A percentile compares a stretch with the other conserved stretches of the same genome.
Conservation (phyloP, 2,329 filamentous ascomycete genomes). For the Botryosphaeria dothidea region DNA sequence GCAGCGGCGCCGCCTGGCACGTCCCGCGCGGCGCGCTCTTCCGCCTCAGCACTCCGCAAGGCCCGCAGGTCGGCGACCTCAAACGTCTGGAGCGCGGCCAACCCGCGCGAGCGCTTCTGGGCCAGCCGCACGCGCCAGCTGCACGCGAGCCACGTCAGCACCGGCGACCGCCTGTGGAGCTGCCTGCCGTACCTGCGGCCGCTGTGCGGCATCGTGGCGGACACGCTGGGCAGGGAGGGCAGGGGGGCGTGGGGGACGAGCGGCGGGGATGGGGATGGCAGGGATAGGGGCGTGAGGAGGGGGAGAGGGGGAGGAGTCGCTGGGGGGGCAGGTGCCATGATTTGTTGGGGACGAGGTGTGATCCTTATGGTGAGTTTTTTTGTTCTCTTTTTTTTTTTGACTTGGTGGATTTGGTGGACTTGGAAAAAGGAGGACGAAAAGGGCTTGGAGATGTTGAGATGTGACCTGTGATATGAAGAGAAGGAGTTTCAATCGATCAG, state of each 20-base stretch:
- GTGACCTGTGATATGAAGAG: neutral
- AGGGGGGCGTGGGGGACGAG: constrained; percentile 53
- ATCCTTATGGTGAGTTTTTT: constrained; percentile 63
- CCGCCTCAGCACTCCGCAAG: constrained; percentile 72
- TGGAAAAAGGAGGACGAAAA: too few species aligned
- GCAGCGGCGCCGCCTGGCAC: constrained; percentile 72
- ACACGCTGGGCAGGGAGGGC: constrained; percentile 58
- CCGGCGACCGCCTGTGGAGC: constrained; percentile 75
- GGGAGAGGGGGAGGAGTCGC: constrained; percentile 58
- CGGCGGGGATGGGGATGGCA: neutral
- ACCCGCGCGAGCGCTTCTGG: constrained; percentile 82
- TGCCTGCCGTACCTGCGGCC: constrained; percentile 76
- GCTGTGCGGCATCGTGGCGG: constrained; percentile 66
- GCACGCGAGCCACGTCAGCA: constrained; percentile 72
- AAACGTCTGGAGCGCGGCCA: constrained; percentile 79
- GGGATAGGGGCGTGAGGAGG: neutral
- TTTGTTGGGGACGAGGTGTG: constrained; percentile 78
- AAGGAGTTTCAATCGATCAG: too few species aligned
- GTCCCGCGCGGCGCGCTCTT: constrained; percentile 69
- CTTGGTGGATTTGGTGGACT: neutral
- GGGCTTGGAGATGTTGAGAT: too few species aligned
- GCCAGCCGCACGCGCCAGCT: constrained; percentile 76
- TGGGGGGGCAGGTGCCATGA: constrained; percentile 73
- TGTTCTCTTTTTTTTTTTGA: neutral
- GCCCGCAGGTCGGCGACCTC: constrained; percentile 79